phyloP scores from a whole-genome alignment of 164 flowering plant species.

The Stephania cephalantha region DNA sequence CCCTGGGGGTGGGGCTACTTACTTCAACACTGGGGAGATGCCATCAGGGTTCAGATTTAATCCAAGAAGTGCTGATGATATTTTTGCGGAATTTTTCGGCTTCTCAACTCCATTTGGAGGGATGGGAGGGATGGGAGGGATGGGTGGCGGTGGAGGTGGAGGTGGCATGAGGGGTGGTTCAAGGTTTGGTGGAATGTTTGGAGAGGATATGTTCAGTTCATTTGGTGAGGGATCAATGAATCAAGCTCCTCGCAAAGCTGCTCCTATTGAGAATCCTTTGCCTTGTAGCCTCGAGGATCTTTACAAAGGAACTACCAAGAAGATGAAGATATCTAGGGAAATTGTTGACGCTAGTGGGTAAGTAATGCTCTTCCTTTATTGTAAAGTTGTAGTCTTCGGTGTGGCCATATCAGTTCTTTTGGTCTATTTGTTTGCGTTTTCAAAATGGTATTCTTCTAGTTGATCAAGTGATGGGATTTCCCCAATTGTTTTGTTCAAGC shows the following conservation, averaged over 20 bases:
- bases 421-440: not conserved
- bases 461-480: not conserved
- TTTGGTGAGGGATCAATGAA: slow-evolving; percentile 33
- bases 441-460: no score
- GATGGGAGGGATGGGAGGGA: slow-evolving; percentile 39
- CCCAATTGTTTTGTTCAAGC: not conserved
- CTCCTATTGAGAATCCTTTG: slow-evolving; percentile 40
- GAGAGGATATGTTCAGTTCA: slow-evolving; percentile 40
- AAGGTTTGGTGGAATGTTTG: slow-evolving; percentile 37
- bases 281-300: slow-evolving; percentile 62
- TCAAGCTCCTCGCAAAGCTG: slow-evolving; percentile 34
- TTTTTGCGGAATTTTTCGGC: slow-evolving; percentile 56
- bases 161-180: slow-evolving; percentile 28
- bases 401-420: not conserved
- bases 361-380: slow-evolving; percentile 9
- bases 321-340: slow-evolving; percentile 62
- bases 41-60: slow-evolving; percentile 43
- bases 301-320: slow-evolving; percentile 56
- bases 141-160: slow-evolving; percentile 32
- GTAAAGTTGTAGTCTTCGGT: not conserved
- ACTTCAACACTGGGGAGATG: slow-evolving; percentile 39
- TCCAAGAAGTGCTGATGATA: slow-evolving; percentile 53
- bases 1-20: slow-evolving; percentile 33
- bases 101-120: slow-evolving; percentile 45
- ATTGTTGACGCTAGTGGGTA: slow-evolving; percentile 53